Percentiles rank a stretch among this genome's conserved stretches.
phyloP scores from a whole-genome alignment of 2,329 filamentous ascomycete genomes.

The Arthrinium phaeospermum region DNA sequence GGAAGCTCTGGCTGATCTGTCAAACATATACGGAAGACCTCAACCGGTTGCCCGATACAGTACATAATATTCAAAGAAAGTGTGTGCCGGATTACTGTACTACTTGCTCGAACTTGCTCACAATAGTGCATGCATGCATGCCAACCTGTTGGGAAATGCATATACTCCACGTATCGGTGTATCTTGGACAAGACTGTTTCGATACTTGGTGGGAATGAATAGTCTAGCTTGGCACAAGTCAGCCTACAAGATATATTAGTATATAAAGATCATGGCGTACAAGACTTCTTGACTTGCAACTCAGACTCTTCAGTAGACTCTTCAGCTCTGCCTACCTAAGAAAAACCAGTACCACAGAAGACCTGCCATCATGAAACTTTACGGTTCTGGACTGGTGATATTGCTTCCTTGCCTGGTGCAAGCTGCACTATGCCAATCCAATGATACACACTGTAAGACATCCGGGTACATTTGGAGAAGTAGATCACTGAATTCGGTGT shows the following conservation, averaged over 20 bases:
- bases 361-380: neutral
- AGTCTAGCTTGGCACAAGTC: neutral
- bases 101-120: slow-evolving; percentile 10
- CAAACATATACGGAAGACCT: neutral
- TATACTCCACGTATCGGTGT: neutral
- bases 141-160: neutral
- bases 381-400: neutral
- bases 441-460: neutral
- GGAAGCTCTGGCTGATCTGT: too few relatives aligned
- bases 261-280: neutral
- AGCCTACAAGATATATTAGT: neutral
- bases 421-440: neutral
- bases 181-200: neutral
- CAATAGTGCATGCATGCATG: neutral
- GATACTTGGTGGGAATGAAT: neutral
- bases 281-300: neutral
- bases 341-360: neutral
- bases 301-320: neutral
- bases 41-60: neutral
- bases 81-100: neutral
- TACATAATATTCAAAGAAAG: neutral
- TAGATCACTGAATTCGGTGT: neutral
- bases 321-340: neutral
- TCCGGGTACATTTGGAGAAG: too few relatives aligned
- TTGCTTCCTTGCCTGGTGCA: neutral